Base-by-base conservation (phyloP, 129 eudicot species). In the Ambrosia artemisiifolia region DNA sequence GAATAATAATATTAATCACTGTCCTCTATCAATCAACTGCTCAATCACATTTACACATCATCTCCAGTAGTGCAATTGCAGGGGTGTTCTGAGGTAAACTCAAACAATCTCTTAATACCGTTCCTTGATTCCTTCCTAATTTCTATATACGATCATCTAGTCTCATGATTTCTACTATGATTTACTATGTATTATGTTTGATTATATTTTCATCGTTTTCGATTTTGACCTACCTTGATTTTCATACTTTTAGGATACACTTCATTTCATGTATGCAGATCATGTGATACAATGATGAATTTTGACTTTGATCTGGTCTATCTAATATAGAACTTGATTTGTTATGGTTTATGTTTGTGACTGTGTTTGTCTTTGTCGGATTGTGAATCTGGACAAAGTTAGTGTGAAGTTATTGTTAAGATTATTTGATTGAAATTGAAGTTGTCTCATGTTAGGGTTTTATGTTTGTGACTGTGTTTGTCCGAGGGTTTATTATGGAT, bases 51-150 rank as follows among this genome's bases (percentile, higher is more conserved):
- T n/a, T n/a, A n/a, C n/a, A n/a, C 33, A 36, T n/a, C n/a, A n/a
- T 24, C 28, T 0, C 1, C 28, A 24, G 28, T 24, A 0, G n/a
- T 14, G 28, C 64, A 8, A n/a, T 66, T 55, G 70, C 66, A 55
- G 74, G 79, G 79, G 79, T 75, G 43, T 28, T 66, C 79, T 75
- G 79, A 75, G 79, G 74, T 75, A 66, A 66, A 64, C 12, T 54
- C 46, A 51, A 9, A 49, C 18, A 3, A 10, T 49, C 14, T 28
- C 12, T 46, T 44, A 0, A 7, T 54, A 55, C 3, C 18, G 2
- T 10, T 6, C 35, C 43, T 66, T 12, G 24, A 66, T 54, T 75
- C 28, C n/a, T n/a, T n/a, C 17, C 30, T 3, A 12, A 17, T 35
- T 35, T 56, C 3, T 56, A 3, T 19, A 7, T 36, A 36, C 19